These are phyloP conservation scores for Acer saccharum DNA, from an alignment of 345 rosid genomes.

Conservation along the genomic window DNA sequence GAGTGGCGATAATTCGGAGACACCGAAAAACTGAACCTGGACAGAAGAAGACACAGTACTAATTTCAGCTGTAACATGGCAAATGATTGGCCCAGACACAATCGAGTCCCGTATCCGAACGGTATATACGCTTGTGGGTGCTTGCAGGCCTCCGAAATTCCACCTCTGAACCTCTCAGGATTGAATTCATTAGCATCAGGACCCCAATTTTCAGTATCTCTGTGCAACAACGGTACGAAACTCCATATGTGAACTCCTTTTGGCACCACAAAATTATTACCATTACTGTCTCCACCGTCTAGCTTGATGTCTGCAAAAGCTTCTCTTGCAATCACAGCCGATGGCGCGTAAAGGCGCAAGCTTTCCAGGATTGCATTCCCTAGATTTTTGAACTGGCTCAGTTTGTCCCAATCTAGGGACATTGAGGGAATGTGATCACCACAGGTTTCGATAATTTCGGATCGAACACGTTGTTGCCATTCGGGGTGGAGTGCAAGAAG, in stretches of 20 bases:
- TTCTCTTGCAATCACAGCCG: slow-evolving; percentile 13
- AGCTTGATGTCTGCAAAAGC: slow-evolving; percentile 27
- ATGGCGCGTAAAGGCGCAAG: slow-evolving; percentile 32
- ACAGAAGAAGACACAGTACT: slow-evolving; percentile 27
- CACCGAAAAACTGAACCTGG: slow-evolving; percentile 29
- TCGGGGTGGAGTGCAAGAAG: slow-evolving; percentile 33
- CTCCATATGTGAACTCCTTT: slow-evolving; percentile 29
- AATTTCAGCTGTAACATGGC: slow-evolving; percentile 40
- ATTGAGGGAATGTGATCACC: slow-evolving; percentile 1
- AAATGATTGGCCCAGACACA: slow-evolving; percentile 41
- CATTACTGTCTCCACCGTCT: slow-evolving; percentile 12
- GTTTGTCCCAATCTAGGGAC: slow-evolving; percentile 5
- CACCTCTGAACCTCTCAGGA: slow-evolving; percentile 42
- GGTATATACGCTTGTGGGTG: slow-evolving; percentile 37
- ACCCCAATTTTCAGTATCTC: slow-evolving; percentile 45
- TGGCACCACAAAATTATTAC: slow-evolving; percentile 29
- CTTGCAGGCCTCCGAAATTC: slow-evolving; percentile 41
- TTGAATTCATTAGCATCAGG: slow-evolving; percentile 45
- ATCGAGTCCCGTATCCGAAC: slow-evolving; percentile 36
- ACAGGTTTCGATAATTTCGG: slow-evolving; percentile 20
- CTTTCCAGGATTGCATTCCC: slow-evolving; percentile 10
- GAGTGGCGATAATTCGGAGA: slow-evolving; percentile 38
- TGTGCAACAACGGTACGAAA: slow-evolving; percentile 25
- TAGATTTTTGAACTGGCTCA: slow-evolving; percentile 28
- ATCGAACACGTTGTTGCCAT: slow-evolving; percentile 39